phyloP scores from a whole-genome alignment of 768 basidiomycete species.

The Panus rudis region DNA sequence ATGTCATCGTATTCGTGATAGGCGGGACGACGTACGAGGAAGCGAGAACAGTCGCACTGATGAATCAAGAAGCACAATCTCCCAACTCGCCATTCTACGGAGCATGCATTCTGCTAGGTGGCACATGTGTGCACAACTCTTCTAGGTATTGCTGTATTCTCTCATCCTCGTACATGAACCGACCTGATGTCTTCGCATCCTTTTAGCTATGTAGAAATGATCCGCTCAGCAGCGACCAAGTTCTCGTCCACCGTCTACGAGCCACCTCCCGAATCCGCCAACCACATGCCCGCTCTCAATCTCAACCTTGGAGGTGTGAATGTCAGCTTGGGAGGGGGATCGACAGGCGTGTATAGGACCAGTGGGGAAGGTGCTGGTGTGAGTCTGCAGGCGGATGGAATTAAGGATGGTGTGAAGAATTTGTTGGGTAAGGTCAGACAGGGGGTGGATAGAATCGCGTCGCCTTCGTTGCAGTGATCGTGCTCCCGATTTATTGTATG shows the following conservation, averaged over 20 bases:
- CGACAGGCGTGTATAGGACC: slow-evolving; percentile 80
- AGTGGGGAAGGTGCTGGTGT: slow-evolving; percentile 57
- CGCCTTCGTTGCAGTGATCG: slow-evolving; percentile 22
- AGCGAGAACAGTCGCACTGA: slow-evolving; percentile 72
- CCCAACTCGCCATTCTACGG: slow-evolving; percentile 45
- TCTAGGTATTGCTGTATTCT: slow-evolving; percentile 51
- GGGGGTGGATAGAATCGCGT: slow-evolving; percentile 60
- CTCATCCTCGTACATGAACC: neutral
- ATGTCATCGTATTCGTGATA: slow-evolving; percentile 94
- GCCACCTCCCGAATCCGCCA: slow-evolving; percentile 67
- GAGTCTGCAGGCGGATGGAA: slow-evolving; percentile 75
- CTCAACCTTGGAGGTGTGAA: slow-evolving; percentile 90
- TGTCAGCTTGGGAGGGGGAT: slow-evolving; percentile 86
- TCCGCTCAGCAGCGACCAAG: slow-evolving; percentile 58
- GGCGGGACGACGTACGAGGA: slow-evolving; percentile 97
- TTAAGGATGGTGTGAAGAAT: slow-evolving; percentile 82
- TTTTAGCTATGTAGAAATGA: slow-evolving; percentile 84
- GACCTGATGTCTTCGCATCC: slow-evolving; percentile 9
- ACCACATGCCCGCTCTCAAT: slow-evolving; percentile 75
- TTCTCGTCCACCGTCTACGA: slow-evolving; percentile 65
- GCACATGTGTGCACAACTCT: slow-evolving; percentile 94
- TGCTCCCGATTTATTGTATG: too few relatives aligned
- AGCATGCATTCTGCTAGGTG: slow-evolving; percentile 79
- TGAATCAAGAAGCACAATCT: slow-evolving; percentile 77
- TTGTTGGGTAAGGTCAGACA: slow-evolving; percentile 87